Percentiles rank a stretch among this genome's conserved stretches.
phyloP scores from a whole-genome alignment of 306 rosid genomes.

The Macrotyloma uniflorum region DNA sequence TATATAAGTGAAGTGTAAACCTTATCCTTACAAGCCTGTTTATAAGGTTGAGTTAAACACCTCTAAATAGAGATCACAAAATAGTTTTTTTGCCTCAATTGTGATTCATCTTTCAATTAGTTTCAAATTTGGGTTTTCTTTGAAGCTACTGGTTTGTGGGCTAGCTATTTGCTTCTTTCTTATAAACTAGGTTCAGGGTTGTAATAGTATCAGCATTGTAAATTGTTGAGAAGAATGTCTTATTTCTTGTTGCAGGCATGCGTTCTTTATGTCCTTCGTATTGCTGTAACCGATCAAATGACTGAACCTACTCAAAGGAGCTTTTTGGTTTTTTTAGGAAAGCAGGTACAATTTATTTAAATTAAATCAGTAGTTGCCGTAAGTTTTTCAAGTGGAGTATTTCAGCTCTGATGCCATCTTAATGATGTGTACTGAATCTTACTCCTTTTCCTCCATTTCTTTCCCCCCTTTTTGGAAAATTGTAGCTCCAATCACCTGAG shows the following conservation, averaged over 20 bases:
- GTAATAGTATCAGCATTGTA: slow-evolving; percentile 11
- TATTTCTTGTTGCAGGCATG: slow-evolving; percentile 80
- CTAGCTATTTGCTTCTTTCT: background rate
- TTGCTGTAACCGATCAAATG: slow-evolving; percentile 96
- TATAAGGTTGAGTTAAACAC: no score
- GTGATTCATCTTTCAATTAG: background rate
- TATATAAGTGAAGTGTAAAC: no score
- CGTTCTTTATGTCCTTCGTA: slow-evolving; percentile 88
- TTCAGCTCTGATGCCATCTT: slow-evolving; percentile 9
- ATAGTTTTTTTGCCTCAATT: background rate
- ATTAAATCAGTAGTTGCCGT: slow-evolving; percentile 13
- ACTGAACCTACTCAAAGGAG: slow-evolving; percentile 89
- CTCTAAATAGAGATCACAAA: no score
- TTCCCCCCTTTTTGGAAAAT: slow-evolving; percentile 33
- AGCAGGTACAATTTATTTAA: slow-evolving; percentile 57
- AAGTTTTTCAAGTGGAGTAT: slow-evolving; percentile 17
- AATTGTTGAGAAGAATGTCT: slow-evolving; percentile 38
- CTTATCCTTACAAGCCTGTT: no score
- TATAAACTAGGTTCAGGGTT: background rate
- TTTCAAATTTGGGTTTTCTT: background rate
- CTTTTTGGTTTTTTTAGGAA: slow-evolving; percentile 80
- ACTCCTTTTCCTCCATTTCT: background rate
- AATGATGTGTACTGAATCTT: slow-evolving; percentile 17
- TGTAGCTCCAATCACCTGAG: slow-evolving; percentile 79
- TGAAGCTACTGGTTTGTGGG: background rate